Conservation (phyloP, 352 stramenopile genomes). For the Phytophthora pseudosyringae region DNA sequence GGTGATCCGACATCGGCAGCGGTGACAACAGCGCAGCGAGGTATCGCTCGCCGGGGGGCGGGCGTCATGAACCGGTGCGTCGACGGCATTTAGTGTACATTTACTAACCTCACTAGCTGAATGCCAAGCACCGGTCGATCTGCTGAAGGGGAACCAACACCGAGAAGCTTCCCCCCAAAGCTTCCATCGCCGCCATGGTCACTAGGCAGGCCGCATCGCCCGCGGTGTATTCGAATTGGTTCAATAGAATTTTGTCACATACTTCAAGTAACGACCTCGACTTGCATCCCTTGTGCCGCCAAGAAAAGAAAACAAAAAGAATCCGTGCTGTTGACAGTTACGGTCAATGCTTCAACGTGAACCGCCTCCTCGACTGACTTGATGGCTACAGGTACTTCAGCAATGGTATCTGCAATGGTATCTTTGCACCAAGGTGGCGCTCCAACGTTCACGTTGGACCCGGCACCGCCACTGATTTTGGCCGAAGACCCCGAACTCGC, state of each 20-base stretch:
- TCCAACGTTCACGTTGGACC: background rate
- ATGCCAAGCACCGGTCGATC: constrained; percentile 3
- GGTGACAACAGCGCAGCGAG: background rate
- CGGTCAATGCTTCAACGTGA: background rate
- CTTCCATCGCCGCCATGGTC: background rate
- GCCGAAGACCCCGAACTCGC: background rate
- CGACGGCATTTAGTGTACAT: constrained; percentile 8
- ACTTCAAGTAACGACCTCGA: constrained; percentile 3
- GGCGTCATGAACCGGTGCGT: background rate
- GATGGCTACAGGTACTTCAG: constrained; percentile 16
- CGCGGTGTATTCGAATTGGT: constrained; percentile 24
- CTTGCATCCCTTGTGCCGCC: background rate
- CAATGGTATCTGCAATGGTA: constrained; percentile 4
- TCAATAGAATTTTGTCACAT: constrained; percentile 39
- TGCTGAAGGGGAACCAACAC: background rate
- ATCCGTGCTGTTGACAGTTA: too few species aligned
- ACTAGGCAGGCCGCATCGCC: constrained; percentile 3
- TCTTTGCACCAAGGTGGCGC: constrained; percentile 6
- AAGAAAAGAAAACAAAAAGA: background rate
- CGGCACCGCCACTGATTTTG: constrained; percentile 2
- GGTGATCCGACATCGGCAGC: constrained; percentile 11
- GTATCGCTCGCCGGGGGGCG: background rate
- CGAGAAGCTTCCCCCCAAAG: background rate
- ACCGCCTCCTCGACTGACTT: constrained; percentile 9
- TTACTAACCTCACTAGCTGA: background rate